Evolutionary conservation across 805 yeast species (phyloP).

Genomic region (Saccharomycopsis malanga): DNA sequence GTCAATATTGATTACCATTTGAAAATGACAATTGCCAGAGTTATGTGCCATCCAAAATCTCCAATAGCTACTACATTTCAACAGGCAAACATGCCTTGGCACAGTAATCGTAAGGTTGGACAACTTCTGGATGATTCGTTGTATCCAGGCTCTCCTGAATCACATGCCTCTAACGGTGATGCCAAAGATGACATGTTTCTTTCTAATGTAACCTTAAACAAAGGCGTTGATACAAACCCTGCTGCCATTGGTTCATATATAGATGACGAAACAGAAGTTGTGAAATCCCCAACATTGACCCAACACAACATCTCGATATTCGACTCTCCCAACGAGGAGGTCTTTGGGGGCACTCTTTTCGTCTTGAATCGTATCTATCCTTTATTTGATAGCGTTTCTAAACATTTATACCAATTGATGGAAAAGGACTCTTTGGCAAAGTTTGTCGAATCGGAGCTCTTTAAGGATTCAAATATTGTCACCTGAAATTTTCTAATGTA

Average conservation of each 20-base stretch:
- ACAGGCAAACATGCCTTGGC: not conserved
- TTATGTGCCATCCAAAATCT: constrained; percentile 35
- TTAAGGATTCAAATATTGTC: too few relatives aligned
- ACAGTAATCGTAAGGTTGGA: too few relatives aligned
- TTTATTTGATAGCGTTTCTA: constrained; percentile 42
- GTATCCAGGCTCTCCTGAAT: not conserved
- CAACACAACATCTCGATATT: not conserved
- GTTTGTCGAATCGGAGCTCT: constrained; percentile 42
- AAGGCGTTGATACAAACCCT: not conserved
- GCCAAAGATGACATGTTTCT: constrained; percentile 2
- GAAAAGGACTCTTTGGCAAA: constrained; percentile 70
- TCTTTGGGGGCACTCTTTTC: constrained; percentile 30
- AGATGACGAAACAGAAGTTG: not conserved
- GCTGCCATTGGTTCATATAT: not conserved
- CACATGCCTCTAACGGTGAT: not conserved
- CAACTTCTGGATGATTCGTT: too few relatives aligned
- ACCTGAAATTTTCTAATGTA: too few relatives aligned
- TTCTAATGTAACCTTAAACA: not conserved
- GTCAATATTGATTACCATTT: constrained; percentile 58
- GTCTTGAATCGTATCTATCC: constrained; percentile 35
- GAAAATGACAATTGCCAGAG: constrained; percentile 36
- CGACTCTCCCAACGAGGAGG: constrained; percentile 30
- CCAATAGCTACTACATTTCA: constrained; percentile 25
- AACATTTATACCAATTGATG: constrained; percentile 51
- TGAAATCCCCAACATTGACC: constrained; percentile 12